phyloP scores from a whole-genome alignment of 257 asterid species.

The Striga asiatica region DNA sequence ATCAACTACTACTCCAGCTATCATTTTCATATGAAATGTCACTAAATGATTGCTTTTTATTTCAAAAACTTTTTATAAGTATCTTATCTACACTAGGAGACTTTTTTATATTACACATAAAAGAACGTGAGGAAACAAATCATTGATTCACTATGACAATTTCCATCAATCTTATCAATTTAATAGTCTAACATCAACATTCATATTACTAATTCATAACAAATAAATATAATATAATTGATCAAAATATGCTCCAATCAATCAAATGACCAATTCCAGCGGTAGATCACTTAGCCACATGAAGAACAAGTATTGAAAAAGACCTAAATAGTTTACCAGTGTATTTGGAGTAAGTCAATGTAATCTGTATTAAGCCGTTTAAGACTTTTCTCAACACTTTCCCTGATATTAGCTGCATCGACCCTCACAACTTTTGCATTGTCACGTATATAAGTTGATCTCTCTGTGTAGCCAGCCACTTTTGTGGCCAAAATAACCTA shows the following conservation, averaged over 20 bases:
- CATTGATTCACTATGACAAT: not conserved
- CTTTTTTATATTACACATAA: not conserved
- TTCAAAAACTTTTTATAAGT: too few species aligned
- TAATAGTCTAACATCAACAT: not conserved
- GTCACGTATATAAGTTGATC: conserved; percentile 51
- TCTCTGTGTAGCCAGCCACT: conserved; percentile 80
- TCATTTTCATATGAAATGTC: too few species aligned
- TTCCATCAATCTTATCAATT: conserved; percentile 6
- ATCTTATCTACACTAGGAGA: too few species aligned
- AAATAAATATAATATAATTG: too few species aligned
- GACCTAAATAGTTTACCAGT: conserved; percentile 42
- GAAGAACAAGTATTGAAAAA: conserved; percentile 1
- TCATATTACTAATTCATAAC: too few species aligned
- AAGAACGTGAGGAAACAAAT: not conserved
- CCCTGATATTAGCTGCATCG: conserved; percentile 86
- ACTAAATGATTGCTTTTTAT: too few species aligned
- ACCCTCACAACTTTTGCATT: conserved; percentile 47
- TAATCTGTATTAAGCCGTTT: conserved; percentile 83
- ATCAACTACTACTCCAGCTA: too few species aligned
- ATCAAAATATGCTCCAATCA: not conserved
- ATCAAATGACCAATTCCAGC: not conserved
- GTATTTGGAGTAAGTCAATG: conserved; percentile 92
- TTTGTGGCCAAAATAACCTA: conserved; percentile 91
- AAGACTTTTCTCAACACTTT: conserved; percentile 93
- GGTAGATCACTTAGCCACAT: not conserved